Percentiles rank a stretch among this genome's conserved stretches.
Evolutionary conservation across 495 filamentous ascomycete species (phyloP).

Genomic region (Penicillium robsamsonii): DNA sequence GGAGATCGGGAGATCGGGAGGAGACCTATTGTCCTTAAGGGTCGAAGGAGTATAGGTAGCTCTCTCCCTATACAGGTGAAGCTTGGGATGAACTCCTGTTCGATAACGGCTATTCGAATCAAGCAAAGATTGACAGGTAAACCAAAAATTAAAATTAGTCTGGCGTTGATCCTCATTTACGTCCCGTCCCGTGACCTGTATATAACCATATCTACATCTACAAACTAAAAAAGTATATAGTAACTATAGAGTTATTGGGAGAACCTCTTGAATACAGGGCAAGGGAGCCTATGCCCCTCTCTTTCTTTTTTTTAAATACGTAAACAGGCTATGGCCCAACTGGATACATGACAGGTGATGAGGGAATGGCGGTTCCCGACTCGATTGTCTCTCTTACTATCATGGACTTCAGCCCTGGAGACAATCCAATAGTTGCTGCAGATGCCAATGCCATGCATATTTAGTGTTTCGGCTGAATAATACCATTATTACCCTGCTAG

Average conservation of each 20-base stretch:
- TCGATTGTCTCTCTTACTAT: too few relatives aligned
- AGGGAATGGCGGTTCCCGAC: too few relatives aligned
- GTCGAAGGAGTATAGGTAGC: background rate
- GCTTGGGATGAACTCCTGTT: slow-evolving; percentile 3
- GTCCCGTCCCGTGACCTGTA: background rate
- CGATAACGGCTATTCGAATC: background rate
- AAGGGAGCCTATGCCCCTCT: too few relatives aligned
- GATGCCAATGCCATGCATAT: slow-evolving; percentile 4
- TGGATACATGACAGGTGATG: too few relatives aligned
- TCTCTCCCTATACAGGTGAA: background rate
- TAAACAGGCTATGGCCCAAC: too few relatives aligned
- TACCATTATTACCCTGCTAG: background rate
- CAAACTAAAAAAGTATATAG: too few relatives aligned
- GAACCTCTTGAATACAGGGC: too few relatives aligned
- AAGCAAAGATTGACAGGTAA: slow-evolving; percentile 1
- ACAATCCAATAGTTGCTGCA: slow-evolving; percentile 9
- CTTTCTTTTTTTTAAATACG: too few relatives aligned
- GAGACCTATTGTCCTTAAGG: background rate
- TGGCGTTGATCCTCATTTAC: slow-evolving; percentile 17
- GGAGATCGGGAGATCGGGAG: background rate
- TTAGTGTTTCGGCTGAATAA: background rate
- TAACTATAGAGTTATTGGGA: too few relatives aligned
- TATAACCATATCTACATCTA: background rate
- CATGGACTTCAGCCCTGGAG: too few relatives aligned
- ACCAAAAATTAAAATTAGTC: slow-evolving; percentile 3